These are phyloP conservation scores for Pichia sp. DNA, from an alignment of 1,139 yeast genomes.

Conservation along the genomic window DNA sequence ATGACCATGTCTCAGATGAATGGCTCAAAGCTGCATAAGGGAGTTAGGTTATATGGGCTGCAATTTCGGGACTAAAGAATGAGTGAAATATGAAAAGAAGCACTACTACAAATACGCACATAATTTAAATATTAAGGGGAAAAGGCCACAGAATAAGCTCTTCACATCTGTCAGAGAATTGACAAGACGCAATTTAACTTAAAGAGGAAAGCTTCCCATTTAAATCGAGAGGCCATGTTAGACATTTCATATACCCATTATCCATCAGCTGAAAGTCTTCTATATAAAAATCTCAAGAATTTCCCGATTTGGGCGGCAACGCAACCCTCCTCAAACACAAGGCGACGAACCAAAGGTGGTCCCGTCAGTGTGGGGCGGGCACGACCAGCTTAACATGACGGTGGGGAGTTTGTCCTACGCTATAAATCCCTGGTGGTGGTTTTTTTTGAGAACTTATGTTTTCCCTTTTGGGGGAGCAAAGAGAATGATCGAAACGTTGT, in stretches of 20 bases:
- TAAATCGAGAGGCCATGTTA: neutral
- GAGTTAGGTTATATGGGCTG: no score
- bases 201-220: neutral
- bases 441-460: neutral
- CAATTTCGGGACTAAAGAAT: no score
- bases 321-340: neutral
- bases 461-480: conserved; percentile 3
- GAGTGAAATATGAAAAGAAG: no score
- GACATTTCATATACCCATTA: neutral
- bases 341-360: no score
- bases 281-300: neutral
- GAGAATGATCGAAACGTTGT: neutral
- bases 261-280: neutral
- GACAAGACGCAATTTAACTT: neutral
- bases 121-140: no score
- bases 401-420: no score
- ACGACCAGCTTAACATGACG: no score
- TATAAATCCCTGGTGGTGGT: no score
- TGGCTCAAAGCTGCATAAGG: no score
- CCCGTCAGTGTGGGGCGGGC: no score
- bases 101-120: no score
- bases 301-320: neutral
- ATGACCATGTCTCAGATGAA: no score
- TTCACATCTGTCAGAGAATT: neutral
- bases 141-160: neutral